A percentile compares a stretch with the other conserved stretches of the same genome.
Evolutionary conservation across 495 filamentous ascomycete species (phyloP).

Genomic region (Trichoderma virens): DNA sequence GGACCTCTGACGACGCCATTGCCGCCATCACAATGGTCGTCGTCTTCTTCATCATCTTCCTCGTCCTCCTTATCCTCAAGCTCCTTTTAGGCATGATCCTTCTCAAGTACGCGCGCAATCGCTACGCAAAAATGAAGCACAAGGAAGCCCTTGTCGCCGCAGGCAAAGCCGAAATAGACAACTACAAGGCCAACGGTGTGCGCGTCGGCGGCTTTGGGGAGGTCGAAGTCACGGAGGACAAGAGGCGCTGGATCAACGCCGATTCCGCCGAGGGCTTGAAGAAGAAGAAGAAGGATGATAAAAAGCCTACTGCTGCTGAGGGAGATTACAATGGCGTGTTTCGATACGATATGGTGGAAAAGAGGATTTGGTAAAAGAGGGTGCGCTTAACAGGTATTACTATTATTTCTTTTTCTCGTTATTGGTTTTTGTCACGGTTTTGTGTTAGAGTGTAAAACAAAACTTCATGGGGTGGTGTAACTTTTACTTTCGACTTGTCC

Average conservation of each 20-base stretch:
- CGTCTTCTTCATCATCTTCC: conserved; percentile 70
- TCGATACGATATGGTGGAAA: conserved; percentile 88
- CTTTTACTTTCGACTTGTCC: not conserved
- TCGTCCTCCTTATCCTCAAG: conserved; percentile 73
- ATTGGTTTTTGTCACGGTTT: too few relatives aligned
- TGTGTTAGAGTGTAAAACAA: not conserved
- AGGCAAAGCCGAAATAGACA: conserved; percentile 42
- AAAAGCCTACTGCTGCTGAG: conserved; percentile 47
- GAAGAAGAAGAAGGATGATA: conserved; percentile 50
- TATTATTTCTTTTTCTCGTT: too few relatives aligned
- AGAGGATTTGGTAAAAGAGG: conserved; percentile 70
- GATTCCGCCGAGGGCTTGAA: conserved; percentile 69
- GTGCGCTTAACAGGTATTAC: too few relatives aligned
- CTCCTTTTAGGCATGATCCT: conserved; percentile 77
- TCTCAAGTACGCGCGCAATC: conserved; percentile 60
- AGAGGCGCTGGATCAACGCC: conserved; percentile 76
- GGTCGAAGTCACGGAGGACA: conserved; percentile 82
- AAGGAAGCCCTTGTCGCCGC: conserved; percentile 46
- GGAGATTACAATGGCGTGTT: conserved; percentile 55
- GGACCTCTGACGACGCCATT: conserved; percentile 57
- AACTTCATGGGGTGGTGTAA: not conserved
- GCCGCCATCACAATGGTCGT: conserved; percentile 64
- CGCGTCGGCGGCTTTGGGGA: conserved; percentile 74
- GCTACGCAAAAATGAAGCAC: conserved; percentile 74
- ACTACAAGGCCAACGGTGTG: conserved; percentile 59